phyloP scores from a whole-genome alignment of 164 flowering plant genomes.

The Vitis cinerea region DNA sequence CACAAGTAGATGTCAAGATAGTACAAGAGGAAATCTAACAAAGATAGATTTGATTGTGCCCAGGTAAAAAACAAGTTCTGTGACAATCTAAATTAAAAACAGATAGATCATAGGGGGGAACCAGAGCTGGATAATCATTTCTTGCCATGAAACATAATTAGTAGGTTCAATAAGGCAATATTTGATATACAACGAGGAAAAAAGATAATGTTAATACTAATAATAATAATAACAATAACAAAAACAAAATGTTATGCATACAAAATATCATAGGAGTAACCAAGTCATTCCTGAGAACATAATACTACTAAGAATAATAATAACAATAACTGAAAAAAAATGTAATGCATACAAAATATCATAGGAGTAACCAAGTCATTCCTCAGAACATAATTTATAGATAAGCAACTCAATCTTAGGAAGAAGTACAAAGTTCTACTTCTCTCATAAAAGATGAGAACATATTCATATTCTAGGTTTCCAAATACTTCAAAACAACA shows the following conservation, averaged over 20 bases:
- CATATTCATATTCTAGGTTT: not conserved
- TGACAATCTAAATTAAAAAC: not conserved
- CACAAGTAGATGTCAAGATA: no score
- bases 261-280: not conserved
- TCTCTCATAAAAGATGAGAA: not conserved
- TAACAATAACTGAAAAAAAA: not conserved
- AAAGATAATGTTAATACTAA: not conserved
- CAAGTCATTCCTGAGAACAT: not conserved
- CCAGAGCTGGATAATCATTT: not conserved
- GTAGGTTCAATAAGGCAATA: not conserved
- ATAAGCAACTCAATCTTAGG: no score
- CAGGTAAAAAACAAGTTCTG: not conserved
- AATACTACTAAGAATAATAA: no score
- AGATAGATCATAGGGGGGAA: not conserved
- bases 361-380: not conserved
- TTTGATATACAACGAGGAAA: not conserved
- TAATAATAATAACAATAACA: not conserved
- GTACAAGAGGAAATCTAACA: no score
- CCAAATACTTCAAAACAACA: not conserved
- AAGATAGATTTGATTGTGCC: no score
- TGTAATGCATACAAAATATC: not conserved
- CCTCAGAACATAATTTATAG: not conserved
- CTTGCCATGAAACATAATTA: not conserved
- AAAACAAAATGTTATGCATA: not conserved
- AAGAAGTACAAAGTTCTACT: not conserved